Conservation (phyloP, 139 green algal species). For the Penium margaritaceum region DNA sequence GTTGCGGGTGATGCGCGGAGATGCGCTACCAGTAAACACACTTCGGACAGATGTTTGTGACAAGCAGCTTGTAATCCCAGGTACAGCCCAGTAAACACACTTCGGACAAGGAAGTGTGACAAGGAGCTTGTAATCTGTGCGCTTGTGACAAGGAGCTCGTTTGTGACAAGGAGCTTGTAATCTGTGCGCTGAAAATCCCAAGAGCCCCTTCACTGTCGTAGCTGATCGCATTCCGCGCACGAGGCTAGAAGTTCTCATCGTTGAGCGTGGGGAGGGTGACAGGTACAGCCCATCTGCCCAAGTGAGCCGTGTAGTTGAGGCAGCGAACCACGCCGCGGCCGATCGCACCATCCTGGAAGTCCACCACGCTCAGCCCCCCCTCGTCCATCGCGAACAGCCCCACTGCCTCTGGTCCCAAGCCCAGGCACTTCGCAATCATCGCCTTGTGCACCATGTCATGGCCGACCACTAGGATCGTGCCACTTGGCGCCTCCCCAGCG, state of each 20-base stretch:
- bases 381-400: slow-evolving; percentile 32
- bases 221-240: too few relatives aligned
- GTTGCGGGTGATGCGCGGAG: too few relatives aligned
- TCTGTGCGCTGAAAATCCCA: too few relatives aligned
- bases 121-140: too few relatives aligned
- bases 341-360: slow-evolving; percentile 57
- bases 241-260: slow-evolving; percentile 43
- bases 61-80: too few relatives aligned
- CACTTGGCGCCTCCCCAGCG: neutral
- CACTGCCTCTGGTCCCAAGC: slow-evolving; percentile 1
- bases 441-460: slow-evolving; percentile 34
- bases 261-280: slow-evolving; percentile 45
- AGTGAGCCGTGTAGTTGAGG: slow-evolving; percentile 60
- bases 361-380: slow-evolving; percentile 63
- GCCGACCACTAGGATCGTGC: slow-evolving; percentile 43
- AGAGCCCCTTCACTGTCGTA: too few relatives aligned
- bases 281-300: slow-evolving; percentile 61
- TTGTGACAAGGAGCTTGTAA: too few relatives aligned
- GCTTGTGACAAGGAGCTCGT: too few relatives aligned
- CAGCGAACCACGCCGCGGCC: slow-evolving; percentile 39
- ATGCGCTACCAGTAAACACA: too few relatives aligned
- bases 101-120: too few relatives aligned
- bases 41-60: too few relatives aligned
- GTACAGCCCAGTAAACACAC: too few relatives aligned
- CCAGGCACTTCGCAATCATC: slow-evolving; percentile 36